These are phyloP conservation scores for Nannizzia gypsea DNA, from an alignment of 2,329 filamentous ascomycete genomes.

Conservation along the genomic window DNA sequence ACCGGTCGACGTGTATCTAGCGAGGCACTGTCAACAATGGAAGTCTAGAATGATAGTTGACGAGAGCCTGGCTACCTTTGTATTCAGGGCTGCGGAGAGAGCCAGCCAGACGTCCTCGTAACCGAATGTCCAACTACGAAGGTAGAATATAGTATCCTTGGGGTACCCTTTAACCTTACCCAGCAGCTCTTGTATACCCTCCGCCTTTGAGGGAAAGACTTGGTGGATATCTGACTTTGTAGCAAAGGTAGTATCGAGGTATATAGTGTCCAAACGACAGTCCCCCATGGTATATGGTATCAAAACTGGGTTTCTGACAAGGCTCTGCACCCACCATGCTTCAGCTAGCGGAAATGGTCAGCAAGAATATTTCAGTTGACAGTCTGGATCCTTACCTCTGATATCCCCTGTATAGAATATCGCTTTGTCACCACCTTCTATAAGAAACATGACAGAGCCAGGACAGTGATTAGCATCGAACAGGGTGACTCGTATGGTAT, in stretches of 20 bases:
- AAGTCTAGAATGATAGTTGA: not conserved
- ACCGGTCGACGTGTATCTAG: conserved; percentile 69
- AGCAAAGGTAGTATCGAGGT: conserved; percentile 77
- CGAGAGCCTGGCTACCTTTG: conserved; percentile 38
- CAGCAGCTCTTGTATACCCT: conserved; percentile 64
- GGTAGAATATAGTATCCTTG: conserved; percentile 63
- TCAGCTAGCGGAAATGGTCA: conserved; percentile 43
- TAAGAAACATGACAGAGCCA: conserved; percentile 84
- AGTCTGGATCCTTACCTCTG: conserved; percentile 37
- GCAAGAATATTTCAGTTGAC: not conserved
- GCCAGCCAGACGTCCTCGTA: conserved; percentile 90
- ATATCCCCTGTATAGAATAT: conserved; percentile 85
- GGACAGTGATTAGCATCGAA: conserved; percentile 88
- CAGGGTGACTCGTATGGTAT: conserved; percentile 65
- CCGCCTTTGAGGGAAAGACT: conserved; percentile 53
- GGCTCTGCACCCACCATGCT: conserved; percentile 67
- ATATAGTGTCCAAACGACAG: conserved; percentile 64
- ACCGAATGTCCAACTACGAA: conserved; percentile 83
- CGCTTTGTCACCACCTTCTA: conserved; percentile 60
- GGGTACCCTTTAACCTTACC: conserved; percentile 58
- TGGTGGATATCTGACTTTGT: conserved; percentile 38
- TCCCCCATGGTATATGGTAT: conserved; percentile 59
- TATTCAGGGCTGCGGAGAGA: conserved; percentile 56
- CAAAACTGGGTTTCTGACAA: conserved; percentile 59
- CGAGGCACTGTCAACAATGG: conserved; percentile 9